Percentiles rank a stretch among this genome's conserved stretches.
Evolutionary conservation across 2,329 filamentous ascomycete species (phyloP).

Genomic region (Volutella citrinella): DNA sequence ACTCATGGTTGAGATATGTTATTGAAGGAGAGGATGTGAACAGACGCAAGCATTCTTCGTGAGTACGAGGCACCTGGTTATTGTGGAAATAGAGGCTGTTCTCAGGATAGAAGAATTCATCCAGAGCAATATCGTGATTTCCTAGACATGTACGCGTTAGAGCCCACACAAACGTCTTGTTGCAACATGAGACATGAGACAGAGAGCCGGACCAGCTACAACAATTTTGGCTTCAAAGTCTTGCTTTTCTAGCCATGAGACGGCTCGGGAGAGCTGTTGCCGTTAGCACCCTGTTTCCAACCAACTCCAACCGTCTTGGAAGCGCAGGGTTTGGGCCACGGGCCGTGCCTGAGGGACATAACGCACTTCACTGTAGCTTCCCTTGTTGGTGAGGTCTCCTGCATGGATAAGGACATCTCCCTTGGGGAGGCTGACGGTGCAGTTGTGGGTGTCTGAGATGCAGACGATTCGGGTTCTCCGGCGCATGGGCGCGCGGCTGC

Average conservation of each 20-base stretch:
- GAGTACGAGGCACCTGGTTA: slow-evolving; percentile 51
- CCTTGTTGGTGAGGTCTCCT: slow-evolving; percentile 74
- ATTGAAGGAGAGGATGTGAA: slow-evolving; percentile 53
- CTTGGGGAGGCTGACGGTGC: slow-evolving; percentile 59
- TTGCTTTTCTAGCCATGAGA: slow-evolving; percentile 65
- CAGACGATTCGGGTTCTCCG: slow-evolving; percentile 66
- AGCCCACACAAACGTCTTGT: background rate
- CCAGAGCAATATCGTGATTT: slow-evolving; percentile 74
- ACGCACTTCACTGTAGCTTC: slow-evolving; percentile 52
- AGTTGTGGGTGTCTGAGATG: slow-evolving; percentile 75
- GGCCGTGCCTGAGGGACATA: too few species aligned
- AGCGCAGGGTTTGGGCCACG: too few species aligned
- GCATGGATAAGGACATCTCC: slow-evolving; percentile 76
- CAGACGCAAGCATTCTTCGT: slow-evolving; percentile 50
- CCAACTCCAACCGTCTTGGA: too few species aligned
- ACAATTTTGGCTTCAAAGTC: slow-evolving; percentile 70
- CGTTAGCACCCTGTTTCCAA: too few species aligned
- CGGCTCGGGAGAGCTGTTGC: slow-evolving; percentile 51
- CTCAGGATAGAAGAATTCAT: slow-evolving; percentile 56
- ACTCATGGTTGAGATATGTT: slow-evolving; percentile 62
- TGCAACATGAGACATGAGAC: background rate
- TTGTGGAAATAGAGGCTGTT: slow-evolving; percentile 56
- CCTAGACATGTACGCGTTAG: slow-evolving; percentile 41
- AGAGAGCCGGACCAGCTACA: slow-evolving; percentile 54
- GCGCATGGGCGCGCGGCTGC: slow-evolving; percentile 10